Percentiles rank a stretch among this genome's conserved stretches.
Conservation (phyloP, 441 rosid species). For the Erodium trifolium region DNA sequence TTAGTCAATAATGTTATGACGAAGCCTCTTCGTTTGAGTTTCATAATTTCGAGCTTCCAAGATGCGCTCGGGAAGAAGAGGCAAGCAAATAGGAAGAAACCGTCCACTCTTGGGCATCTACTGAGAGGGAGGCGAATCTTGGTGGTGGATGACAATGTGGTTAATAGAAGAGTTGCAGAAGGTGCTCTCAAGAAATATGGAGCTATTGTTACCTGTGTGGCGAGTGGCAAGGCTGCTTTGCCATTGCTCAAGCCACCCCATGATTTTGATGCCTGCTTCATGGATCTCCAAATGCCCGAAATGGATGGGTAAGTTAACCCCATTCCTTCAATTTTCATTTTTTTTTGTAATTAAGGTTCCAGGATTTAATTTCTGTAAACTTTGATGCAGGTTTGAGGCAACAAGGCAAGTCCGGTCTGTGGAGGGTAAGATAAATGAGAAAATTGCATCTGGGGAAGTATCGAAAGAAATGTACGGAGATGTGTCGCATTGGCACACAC, state of each 20-base stretch:
- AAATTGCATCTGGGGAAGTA: conserved; percentile 43
- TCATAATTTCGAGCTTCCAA: conserved; percentile 59
- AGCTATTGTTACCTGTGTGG: conserved; percentile 81
- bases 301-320: conserved; percentile 65
- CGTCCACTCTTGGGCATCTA: conserved; percentile 42
- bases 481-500: conserved; percentile 51
- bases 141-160: conserved; percentile 88
- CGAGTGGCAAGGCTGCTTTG: conserved; percentile 66
- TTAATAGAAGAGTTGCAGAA: conserved; percentile 92
- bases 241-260: conserved; percentile 74
- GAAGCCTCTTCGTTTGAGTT: conserved; percentile 71
- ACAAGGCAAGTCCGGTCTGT: conserved; percentile 54
- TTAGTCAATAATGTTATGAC: conserved; percentile 48
- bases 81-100: conserved; percentile 39
- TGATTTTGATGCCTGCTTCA: conserved; percentile 79
- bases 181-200: conserved; percentile 74
- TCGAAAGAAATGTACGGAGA: conserved; percentile 35
- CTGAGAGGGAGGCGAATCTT: conserved; percentile 57
- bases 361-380: conserved; percentile 7
- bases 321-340: too few species aligned
- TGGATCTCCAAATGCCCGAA: conserved; percentile 98
- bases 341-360: background rate
- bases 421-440: conserved; percentile 50
- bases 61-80: conserved; percentile 58
- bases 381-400: conserved; percentile 63